Conservation (phyloP, 495 filamentous ascomycete genomes). For the Articulospora tetracladia region DNA sequence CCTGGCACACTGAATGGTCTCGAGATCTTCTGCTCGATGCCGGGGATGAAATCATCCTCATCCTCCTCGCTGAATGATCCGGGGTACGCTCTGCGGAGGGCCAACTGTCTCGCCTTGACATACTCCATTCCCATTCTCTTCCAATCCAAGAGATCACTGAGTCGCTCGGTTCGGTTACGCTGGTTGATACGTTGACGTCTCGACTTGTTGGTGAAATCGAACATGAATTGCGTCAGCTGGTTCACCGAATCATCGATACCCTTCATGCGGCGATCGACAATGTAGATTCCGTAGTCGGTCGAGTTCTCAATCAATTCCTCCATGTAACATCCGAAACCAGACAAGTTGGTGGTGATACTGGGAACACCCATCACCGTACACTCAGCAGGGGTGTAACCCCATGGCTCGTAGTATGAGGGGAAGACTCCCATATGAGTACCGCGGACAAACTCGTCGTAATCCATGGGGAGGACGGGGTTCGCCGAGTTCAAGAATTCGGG, state of each 20-base stretch:
- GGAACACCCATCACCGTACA: slow-evolving; percentile 99
- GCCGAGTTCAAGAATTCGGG: slow-evolving; percentile 95
- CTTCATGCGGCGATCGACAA: slow-evolving; percentile 93
- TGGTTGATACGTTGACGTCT: slow-evolving; percentile 97
- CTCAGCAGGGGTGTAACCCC: slow-evolving; percentile 97
- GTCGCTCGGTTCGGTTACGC: slow-evolving; percentile 91
- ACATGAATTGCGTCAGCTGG: slow-evolving; percentile 90
- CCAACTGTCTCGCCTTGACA: slow-evolving; percentile 92
- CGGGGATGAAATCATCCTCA: slow-evolving; percentile 82
- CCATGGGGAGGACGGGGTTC: slow-evolving; percentile 90
- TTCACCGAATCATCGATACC: slow-evolving; percentile 97
- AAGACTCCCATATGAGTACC: slow-evolving; percentile 95
- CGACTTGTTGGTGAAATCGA: slow-evolving; percentile 91
- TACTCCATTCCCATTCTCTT: slow-evolving; percentile 99
- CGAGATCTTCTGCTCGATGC: slow-evolving; percentile 87
- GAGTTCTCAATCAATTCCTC: slow-evolving; percentile 98
- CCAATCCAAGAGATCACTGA: slow-evolving; percentile 96
- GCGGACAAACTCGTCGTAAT: slow-evolving; percentile 98
- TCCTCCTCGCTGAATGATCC: slow-evolving; percentile 71
- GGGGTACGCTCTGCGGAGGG: slow-evolving; percentile 88
- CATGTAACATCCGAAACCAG: slow-evolving; percentile 99
- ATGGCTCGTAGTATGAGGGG: slow-evolving; percentile 97
- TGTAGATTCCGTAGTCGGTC: slow-evolving; percentile 96
- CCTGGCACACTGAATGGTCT: slow-evolving; percentile 91
- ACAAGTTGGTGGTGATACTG: slow-evolving; percentile 96